These are phyloP conservation scores for Populus simonii DNA, from an alignment of 345 rosid genomes.

Conservation along the genomic window DNA sequence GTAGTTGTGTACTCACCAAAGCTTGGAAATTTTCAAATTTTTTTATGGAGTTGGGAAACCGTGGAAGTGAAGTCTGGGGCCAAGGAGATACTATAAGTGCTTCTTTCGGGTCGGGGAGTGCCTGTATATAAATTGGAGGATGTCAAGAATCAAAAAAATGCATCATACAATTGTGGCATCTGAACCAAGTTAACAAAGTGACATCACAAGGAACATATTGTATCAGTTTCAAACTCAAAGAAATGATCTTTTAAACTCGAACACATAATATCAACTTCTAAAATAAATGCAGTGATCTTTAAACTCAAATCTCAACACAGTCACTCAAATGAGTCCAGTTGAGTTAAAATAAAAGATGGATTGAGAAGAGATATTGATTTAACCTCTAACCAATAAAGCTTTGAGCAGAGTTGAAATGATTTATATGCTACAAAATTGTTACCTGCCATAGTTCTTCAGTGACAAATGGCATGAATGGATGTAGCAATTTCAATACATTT, in stretches of 20 bases:
- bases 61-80: conserved; percentile 82
- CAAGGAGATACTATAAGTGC: conserved; percentile 91
- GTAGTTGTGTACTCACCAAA: conserved; percentile 49
- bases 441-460: conserved; percentile 99
- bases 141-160: background rate
- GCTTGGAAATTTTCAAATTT: conserved; percentile 87
- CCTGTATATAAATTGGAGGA: conserved; percentile 41
- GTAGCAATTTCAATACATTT: conserved; percentile 77
- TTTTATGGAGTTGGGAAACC: conserved; percentile 48
- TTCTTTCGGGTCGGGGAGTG: conserved; percentile 64
- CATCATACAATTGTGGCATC: background rate
- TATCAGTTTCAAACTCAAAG: background rate
- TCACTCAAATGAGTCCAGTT: background rate
- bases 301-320: background rate
- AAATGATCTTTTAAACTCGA: background rate
- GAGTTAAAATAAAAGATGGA: background rate
- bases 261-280: background rate
- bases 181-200: background rate
- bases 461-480: conserved; percentile 98
- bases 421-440: background rate
- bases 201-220: background rate
- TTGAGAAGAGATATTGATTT: background rate
- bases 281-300: background rate
- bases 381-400: background rate
- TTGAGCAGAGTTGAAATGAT: background rate